These are phyloP conservation scores for Colletotrichum sidae DNA, from an alignment of 2,329 filamentous ascomycete genomes.

Conservation along the genomic window DNA sequence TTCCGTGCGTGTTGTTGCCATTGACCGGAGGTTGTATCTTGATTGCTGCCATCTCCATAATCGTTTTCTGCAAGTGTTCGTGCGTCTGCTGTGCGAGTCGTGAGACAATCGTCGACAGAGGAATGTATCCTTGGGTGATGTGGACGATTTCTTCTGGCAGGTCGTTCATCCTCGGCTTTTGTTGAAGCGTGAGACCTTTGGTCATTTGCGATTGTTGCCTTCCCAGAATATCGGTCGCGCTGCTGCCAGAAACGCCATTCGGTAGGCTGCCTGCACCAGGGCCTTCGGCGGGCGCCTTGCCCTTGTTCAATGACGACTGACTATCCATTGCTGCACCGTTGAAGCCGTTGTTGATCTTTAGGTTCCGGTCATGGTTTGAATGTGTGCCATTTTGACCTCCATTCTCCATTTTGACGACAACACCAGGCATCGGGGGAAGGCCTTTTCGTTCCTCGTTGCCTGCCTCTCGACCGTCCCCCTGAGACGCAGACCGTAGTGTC, in stretches of 20 bases:
- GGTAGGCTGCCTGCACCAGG: slow-evolving; percentile 40
- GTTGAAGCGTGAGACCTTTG: slow-evolving; percentile 30
- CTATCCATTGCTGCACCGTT: slow-evolving; percentile 50
- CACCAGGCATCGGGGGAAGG: slow-evolving; percentile 59
- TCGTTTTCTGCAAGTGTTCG: slow-evolving; percentile 77
- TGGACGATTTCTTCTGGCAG: slow-evolving; percentile 74
- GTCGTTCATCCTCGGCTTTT: slow-evolving; percentile 60
- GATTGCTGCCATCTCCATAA: slow-evolving; percentile 77
- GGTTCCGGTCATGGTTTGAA: slow-evolving; percentile 67
- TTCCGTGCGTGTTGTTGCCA: slow-evolving; percentile 57
- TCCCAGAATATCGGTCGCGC: slow-evolving; percentile 38
- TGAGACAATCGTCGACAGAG: slow-evolving; percentile 79
- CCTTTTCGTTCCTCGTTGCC: slow-evolving; percentile 33
- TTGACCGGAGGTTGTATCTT: slow-evolving; percentile 66
- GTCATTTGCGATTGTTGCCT: slow-evolving; percentile 34
- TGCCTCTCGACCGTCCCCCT: slow-evolving; percentile 37
- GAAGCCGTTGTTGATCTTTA: slow-evolving; percentile 58
- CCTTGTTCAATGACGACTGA: slow-evolving; percentile 48
- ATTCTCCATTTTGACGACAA: slow-evolving; percentile 66
- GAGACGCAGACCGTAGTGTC: background rate
- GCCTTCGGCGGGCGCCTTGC: slow-evolving; percentile 42
- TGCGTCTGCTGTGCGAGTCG: slow-evolving; percentile 87
- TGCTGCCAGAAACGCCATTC: slow-evolving; percentile 45
- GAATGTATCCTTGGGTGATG: slow-evolving; percentile 80
- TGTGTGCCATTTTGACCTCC: slow-evolving; percentile 64